Conservation (phyloP, 176 grass and related monocot genomes). For the Carex scoparia region DNA sequence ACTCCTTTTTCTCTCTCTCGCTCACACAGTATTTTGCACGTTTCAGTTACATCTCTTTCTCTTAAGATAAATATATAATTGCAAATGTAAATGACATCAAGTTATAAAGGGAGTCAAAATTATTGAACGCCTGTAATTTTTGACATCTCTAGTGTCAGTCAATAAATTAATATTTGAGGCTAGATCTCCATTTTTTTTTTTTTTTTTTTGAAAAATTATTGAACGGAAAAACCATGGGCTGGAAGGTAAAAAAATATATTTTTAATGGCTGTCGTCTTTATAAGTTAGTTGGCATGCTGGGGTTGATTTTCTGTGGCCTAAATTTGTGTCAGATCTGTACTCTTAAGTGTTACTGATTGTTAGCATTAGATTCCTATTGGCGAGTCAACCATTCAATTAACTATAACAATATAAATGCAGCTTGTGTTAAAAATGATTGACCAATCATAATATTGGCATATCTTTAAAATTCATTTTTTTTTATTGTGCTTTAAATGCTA, state of each 20-base stretch:
- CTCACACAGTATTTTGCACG: background rate
- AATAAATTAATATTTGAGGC: too few relatives aligned
- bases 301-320: conserved; percentile 1
- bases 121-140: background rate
- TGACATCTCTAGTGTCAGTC: too few relatives aligned
- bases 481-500: too few relatives aligned
- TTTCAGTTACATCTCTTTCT: background rate
- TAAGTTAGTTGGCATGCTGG: background rate
- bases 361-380: background rate
- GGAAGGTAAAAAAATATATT: background rate
- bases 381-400: background rate
- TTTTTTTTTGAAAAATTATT: background rate
- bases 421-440: too few relatives aligned
- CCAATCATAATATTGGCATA: too few relatives aligned
- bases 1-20: background rate
- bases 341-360: background rate
- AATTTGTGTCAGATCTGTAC: background rate
- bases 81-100: background rate
- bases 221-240: background rate
- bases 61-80: background rate
- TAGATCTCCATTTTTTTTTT: too few relatives aligned
- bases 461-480: too few relatives aligned
- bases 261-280: background rate
- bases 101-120: background rate
- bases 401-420: background rate